phyloP scores from a whole-genome alignment of 495 filamentous ascomycete species.

The Entonaema liquescens region DNA sequence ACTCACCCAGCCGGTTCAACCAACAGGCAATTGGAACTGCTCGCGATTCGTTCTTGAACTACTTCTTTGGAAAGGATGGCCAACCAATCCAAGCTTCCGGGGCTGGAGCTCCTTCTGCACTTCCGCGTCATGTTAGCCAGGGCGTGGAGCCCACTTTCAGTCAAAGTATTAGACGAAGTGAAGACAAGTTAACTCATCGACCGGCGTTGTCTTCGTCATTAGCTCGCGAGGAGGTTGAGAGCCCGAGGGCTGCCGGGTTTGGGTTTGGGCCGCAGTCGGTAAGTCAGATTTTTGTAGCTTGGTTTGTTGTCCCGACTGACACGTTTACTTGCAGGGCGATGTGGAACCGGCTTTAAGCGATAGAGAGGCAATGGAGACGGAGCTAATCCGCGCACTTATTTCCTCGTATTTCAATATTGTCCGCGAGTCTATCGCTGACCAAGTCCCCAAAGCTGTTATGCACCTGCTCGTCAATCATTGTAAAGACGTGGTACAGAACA shows the following conservation, averaged over 20 bases:
- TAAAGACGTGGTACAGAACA: conserved; percentile 96
- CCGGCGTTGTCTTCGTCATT: conserved; percentile 42
- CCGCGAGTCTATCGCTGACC: conserved; percentile 94
- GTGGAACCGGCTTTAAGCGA: conserved; percentile 89
- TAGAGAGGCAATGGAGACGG: conserved; percentile 94
- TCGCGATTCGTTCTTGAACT: conserved; percentile 93
- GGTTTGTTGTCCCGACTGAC: conserved; percentile 43
- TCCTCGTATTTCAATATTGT: conserved; percentile 99
- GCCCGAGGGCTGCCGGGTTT: conserved; percentile 50
- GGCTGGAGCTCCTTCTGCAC: conserved; percentile 50
- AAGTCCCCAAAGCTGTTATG: conserved; percentile 99
- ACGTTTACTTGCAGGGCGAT: conserved; percentile 46
- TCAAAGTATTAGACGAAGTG: conserved; percentile 81
- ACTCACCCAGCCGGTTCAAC: conserved; percentile 69
- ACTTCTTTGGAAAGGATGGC: conserved; percentile 97
- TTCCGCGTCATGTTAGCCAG: conserved; percentile 73
- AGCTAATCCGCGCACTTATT: conserved; percentile 94
- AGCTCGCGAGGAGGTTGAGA: conserved; percentile 44
- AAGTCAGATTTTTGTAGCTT: conserved; percentile 11
- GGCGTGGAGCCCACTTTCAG: conserved; percentile 80
- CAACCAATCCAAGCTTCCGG: conserved; percentile 54
- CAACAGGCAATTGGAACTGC: conserved; percentile 56
- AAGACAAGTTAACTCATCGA: conserved; percentile 63
- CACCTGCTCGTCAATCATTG: conserved; percentile 97
- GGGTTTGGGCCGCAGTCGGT: conserved; percentile 43